Conservation (phyloP, 2,329 filamentous ascomycete species). For the Saccharata proteae region DNA sequence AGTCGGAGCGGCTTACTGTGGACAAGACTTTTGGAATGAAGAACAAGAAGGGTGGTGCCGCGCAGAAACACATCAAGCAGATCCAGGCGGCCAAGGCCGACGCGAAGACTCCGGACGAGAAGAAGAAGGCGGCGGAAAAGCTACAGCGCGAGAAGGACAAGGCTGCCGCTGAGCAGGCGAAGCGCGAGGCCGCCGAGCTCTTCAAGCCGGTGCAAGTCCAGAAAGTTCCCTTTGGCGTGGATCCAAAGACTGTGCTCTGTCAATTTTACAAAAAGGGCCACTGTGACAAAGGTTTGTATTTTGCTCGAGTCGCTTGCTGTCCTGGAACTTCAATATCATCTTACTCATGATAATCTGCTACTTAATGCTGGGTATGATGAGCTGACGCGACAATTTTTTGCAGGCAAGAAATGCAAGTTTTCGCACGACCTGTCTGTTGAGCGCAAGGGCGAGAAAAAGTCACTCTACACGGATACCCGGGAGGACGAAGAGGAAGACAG, state of each 20-base stretch:
- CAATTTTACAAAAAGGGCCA: conserved; percentile 95
- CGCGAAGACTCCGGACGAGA: conserved; percentile 75
- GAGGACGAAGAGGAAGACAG: conserved; percentile 63
- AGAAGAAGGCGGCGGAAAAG: conserved; percentile 60
- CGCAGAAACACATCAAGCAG: conserved; percentile 82
- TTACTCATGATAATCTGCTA: too few relatives aligned
- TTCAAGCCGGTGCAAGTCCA: conserved; percentile 93
- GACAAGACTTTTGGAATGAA: conserved; percentile 99
- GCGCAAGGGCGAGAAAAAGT: conserved; percentile 84
- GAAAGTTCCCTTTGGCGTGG: conserved; percentile 94
- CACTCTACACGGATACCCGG: conserved; percentile 76
- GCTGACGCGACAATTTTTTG: conserved; percentile 1
- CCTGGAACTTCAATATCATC: too few relatives aligned
- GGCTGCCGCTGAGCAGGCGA: conserved; percentile 74
- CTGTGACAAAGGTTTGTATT: conserved; percentile 69
- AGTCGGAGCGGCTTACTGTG: conserved; percentile 55
- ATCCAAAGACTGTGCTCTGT: conserved; percentile 94
- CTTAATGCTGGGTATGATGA: too few relatives aligned
- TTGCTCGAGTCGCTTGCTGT: not conserved
- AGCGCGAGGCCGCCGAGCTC: conserved; percentile 65
- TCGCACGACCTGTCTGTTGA: conserved; percentile 82
- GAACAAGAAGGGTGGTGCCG: conserved; percentile 92
- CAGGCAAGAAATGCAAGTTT: conserved; percentile 87
- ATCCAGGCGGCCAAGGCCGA: conserved; percentile 61
- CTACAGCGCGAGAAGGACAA: conserved; percentile 70